These are phyloP conservation scores for Globisporangium orthogonon DNA, from an alignment of 352 stramenopile species.

Conservation along the genomic window DNA sequence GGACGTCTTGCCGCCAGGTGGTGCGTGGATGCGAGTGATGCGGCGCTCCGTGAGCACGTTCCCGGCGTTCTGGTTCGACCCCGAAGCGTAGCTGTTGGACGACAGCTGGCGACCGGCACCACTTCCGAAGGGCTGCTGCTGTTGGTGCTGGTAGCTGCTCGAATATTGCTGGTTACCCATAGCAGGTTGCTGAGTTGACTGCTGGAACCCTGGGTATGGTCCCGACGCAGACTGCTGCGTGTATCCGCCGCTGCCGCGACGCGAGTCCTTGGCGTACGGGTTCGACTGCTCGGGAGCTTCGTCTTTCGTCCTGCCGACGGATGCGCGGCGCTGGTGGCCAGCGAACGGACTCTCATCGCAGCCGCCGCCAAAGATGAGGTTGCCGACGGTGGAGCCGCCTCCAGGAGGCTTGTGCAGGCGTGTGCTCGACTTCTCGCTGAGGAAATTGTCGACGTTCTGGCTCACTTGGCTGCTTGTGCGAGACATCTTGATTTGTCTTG, in stretches of 20 bases:
- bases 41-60: conserved; percentile 88
- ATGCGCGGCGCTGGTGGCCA: conserved; percentile 37
- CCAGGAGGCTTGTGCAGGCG: conserved; percentile 64
- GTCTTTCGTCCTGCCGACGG: conserved; percentile 30
- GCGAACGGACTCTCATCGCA: conserved; percentile 42
- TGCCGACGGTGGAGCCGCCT: conserved; percentile 64
- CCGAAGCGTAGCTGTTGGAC: conserved; percentile 82
- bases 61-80: conserved; percentile 83
- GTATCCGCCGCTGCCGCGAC: conserved; percentile 14
- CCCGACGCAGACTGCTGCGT: conserved; percentile 11
- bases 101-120: conserved; percentile 22
- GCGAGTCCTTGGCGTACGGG: conserved; percentile 37
- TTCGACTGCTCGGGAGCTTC: conserved; percentile 45
- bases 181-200: conserved; percentile 11
- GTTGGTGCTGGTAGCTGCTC: conserved; percentile 11
- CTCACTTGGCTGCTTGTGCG: conserved; percentile 52
- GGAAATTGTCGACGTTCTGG: conserved; percentile 79
- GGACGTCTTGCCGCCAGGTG: conserved; percentile 75
- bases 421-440: conserved; percentile 70
- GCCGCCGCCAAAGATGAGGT: conserved; percentile 62
- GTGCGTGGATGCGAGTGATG: conserved; percentile 87
- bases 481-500: conserved; percentile 28
- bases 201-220: conserved; percentile 13
- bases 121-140: conserved; percentile 18
- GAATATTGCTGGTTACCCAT: conserved; percentile 14